Evolutionary conservation across 345 rosid genomes (phyloP).

Genomic region (Passiflora organensis): DNA sequence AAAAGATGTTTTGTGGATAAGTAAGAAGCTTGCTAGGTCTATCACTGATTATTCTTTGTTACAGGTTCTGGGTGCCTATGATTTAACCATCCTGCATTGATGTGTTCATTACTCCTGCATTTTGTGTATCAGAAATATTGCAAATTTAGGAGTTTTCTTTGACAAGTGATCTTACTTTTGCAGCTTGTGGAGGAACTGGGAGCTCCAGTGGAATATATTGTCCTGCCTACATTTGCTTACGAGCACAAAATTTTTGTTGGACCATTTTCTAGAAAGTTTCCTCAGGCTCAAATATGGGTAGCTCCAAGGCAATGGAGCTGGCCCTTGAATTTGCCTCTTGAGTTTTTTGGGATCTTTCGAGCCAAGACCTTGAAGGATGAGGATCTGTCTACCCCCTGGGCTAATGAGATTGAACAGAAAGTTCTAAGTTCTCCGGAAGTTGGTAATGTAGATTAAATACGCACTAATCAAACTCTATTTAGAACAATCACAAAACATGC

Average conservation of each 20-base stretch:
- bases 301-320: slow-evolving; percentile 99
- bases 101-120: background rate
- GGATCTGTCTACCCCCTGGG: slow-evolving; percentile 82
- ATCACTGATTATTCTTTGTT: too few relatives aligned
- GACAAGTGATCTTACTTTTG: slow-evolving; percentile 13
- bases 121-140: background rate
- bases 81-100: too few relatives aligned
- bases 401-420: slow-evolving; percentile 85
- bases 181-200: slow-evolving; percentile 87
- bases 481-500: background rate
- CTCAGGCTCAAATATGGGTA: slow-evolving; percentile 83
- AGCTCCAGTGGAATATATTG: slow-evolving; percentile 79
- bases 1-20: too few relatives aligned
- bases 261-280: slow-evolving; percentile 92
- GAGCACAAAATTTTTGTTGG: slow-evolving; percentile 97
- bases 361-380: slow-evolving; percentile 65
- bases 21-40: too few relatives aligned
- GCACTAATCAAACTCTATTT: slow-evolving; percentile 3
- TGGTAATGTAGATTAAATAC: slow-evolving; percentile 40
- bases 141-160: slow-evolving; percentile 13
- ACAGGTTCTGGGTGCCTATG: too few relatives aligned
- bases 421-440: slow-evolving; percentile 95
- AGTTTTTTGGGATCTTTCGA: slow-evolving; percentile 87
- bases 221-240: slow-evolving; percentile 89
- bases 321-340: slow-evolving; percentile 91